Percentiles rank a stretch among this genome's conserved stretches.
These are phyloP conservation scores for Epichloe coenophiala DNA, from an alignment of 2,329 filamentous ascomycete species.

Conservation along the genomic window DNA sequence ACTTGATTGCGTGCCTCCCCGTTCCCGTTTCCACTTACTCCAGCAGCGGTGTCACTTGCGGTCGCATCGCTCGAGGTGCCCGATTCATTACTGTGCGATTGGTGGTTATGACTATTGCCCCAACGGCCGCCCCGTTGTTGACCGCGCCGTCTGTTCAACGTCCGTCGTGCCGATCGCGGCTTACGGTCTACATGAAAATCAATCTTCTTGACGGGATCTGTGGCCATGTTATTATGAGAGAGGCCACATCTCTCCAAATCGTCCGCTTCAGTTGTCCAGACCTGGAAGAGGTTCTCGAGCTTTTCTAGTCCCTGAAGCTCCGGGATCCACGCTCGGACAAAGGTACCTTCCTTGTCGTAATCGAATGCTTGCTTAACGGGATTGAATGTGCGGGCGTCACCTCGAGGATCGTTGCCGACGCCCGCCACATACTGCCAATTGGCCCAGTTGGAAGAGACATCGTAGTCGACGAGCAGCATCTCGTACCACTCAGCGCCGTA, in stretches of 20 bases:
- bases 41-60: neutral
- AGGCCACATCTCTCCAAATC: slow-evolving; percentile 45
- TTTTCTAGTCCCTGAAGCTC: slow-evolving; percentile 45
- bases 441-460: slow-evolving; percentile 63
- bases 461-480: slow-evolving; percentile 60
- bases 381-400: slow-evolving; percentile 63
- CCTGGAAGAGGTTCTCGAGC: slow-evolving; percentile 52
- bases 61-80: slow-evolving; percentile 1
- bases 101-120: slow-evolving; percentile 1
- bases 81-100: neutral
- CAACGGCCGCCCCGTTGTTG: slow-evolving; percentile 10
- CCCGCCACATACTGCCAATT: slow-evolving; percentile 77
- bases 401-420: slow-evolving; percentile 65
- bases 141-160: slow-evolving; percentile 14
- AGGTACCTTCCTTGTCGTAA: slow-evolving; percentile 57
- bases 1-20: neutral
- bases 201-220: slow-evolving; percentile 51
- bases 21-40: neutral
- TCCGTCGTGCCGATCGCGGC: slow-evolving; percentile 17
- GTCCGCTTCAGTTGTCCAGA: slow-evolving; percentile 48
- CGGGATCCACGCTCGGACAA: slow-evolving; percentile 60
- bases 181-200: slow-evolving; percentile 46
- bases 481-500: slow-evolving; percentile 77
- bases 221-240: slow-evolving; percentile 48
- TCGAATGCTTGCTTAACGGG: slow-evolving; percentile 69